Conservation (phyloP, 345 rosid species). For the Eucalyptus sp. region DNA sequence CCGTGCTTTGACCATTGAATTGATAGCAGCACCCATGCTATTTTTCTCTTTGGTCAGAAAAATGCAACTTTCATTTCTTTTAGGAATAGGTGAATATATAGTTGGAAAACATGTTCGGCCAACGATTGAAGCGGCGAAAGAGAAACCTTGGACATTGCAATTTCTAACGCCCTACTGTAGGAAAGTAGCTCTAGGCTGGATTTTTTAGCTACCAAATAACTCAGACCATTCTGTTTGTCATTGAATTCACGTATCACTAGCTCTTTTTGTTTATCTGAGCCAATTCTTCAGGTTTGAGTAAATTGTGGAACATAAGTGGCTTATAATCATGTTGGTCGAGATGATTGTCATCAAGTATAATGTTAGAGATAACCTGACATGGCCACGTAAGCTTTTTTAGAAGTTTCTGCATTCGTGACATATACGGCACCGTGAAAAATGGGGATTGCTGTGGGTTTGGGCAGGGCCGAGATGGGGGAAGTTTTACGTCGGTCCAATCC, state of each 20-base stretch:
- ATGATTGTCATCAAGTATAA: not conserved
- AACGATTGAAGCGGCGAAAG: not conserved
- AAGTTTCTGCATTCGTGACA: not conserved
- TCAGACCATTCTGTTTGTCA: not conserved
- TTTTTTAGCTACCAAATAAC: not conserved
- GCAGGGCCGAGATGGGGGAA: conserved; percentile 74
- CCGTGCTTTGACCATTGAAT: not conserved
- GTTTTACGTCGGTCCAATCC: conserved; percentile 79
- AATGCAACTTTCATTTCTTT: not conserved
- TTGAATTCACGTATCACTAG: not conserved
- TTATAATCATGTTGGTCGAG: not conserved
- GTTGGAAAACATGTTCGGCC: not conserved
- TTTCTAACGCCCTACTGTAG: not conserved
- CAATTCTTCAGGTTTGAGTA: not conserved
- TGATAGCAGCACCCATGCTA: not conserved
- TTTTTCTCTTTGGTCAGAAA: not conserved
- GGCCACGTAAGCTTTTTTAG: not conserved
- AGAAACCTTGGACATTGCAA: not conserved
- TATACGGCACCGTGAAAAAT: not conserved
- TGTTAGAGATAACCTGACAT: not conserved
- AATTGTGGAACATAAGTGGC: not conserved
- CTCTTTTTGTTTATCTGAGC: not conserved
- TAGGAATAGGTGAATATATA: not conserved
- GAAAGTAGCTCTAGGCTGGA: not conserved
- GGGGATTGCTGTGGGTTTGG: not conserved